These are phyloP conservation scores for Crithidia acanthocephali DNA, from an alignment of 208 protist genomes.

Conservation along the genomic window DNA sequence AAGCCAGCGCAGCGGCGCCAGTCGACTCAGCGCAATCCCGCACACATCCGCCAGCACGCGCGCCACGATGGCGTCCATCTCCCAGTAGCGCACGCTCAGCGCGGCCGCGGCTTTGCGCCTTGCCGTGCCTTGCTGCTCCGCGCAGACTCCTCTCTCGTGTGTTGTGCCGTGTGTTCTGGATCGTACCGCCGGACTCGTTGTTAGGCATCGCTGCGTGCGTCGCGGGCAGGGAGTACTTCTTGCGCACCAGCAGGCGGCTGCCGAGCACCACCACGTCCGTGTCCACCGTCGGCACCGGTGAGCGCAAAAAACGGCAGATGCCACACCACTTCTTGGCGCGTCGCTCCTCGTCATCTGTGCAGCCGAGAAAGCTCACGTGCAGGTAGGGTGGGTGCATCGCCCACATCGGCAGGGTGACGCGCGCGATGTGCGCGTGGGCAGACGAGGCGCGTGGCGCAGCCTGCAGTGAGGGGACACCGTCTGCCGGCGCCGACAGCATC, in stretches of 20 bases:
- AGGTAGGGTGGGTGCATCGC: conserved; percentile 50
- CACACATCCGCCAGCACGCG: conserved; percentile 23
- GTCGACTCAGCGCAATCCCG: conserved; percentile 28
- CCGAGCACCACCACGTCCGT: conserved; percentile 81
- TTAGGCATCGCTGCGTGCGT: background rate
- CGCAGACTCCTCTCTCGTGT: background rate
- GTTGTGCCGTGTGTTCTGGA: background rate
- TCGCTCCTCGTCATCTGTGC: conserved; percentile 42
- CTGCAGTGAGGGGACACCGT: too few species aligned
- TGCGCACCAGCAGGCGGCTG: conserved; percentile 36
- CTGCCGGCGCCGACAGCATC: background rate
- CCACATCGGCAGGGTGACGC: conserved; percentile 17
- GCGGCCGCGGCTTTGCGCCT: background rate
- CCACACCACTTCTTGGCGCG: conserved; percentile 34
- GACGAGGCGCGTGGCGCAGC: too few species aligned
- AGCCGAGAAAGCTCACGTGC: conserved; percentile 56
- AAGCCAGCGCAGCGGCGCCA: conserved; percentile 48
- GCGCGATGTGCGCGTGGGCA: background rate
- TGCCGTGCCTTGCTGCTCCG: background rate
- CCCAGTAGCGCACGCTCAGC: conserved; percentile 32
- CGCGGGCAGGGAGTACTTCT: conserved; percentile 11
- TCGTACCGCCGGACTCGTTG: background rate
- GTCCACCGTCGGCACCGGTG: conserved; percentile 46
- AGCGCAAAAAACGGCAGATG: conserved; percentile 64
- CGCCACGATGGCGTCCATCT: conserved; percentile 21